Evolutionary conservation across 495 filamentous ascomycete species (phyloP).

Genomic region (Letharia lupina): DNA sequence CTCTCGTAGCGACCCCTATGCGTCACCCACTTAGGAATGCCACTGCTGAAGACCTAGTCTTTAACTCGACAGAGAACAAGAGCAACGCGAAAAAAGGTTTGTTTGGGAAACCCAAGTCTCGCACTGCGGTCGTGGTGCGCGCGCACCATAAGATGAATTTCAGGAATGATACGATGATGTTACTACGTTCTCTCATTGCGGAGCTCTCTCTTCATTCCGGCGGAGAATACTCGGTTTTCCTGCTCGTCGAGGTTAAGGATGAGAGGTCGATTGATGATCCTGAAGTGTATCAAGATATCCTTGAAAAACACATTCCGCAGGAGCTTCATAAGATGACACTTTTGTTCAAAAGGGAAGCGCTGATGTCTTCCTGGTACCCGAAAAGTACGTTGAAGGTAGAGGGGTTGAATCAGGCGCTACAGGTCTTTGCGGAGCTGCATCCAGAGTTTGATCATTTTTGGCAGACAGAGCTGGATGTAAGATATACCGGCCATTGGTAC

Average conservation of each 20-base stretch:
- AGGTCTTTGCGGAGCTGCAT: conserved; percentile 50
- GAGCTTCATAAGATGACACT: background rate
- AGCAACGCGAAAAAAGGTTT: background rate
- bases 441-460: conserved; percentile 65
- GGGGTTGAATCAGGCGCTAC: background rate
- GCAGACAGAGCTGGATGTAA: conserved; percentile 67
- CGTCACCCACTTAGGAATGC: background rate
- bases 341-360: background rate
- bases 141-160: conserved; percentile 38
- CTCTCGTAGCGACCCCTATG: background rate
- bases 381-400: background rate
- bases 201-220: conserved; percentile 64
- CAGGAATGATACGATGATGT: conserved; percentile 56
- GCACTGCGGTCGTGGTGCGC: conserved; percentile 4
- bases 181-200: conserved; percentile 61
- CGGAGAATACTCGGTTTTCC: conserved; percentile 53
- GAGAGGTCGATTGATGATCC: background rate
- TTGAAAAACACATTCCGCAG: background rate
- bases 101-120: background rate
- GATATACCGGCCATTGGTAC: conserved; percentile 62
- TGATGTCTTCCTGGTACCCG: background rate
- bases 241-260: background rate
- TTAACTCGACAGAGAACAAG: background rate
- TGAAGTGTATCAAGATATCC: background rate
- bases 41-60: background rate